phyloP scores from a whole-genome alignment of 305 asterid genomes.

The Galium porrigens region DNA sequence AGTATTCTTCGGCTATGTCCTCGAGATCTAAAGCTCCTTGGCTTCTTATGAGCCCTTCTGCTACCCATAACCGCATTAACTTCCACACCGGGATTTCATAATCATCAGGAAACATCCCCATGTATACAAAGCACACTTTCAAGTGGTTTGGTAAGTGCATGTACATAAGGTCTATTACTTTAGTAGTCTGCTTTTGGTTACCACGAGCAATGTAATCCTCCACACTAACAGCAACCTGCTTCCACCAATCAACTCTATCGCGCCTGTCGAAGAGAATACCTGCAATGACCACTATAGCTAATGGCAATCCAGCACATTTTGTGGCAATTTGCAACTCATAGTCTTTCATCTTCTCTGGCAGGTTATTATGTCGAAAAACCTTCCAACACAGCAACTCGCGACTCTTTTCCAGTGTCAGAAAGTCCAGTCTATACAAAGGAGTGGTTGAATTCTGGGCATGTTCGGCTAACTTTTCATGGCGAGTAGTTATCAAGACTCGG shows the following conservation, averaged over 20 bases:
- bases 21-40: background rate
- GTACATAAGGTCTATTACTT: conserved; percentile 2
- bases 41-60: conserved; percentile 2
- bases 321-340: background rate
- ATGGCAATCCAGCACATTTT: conserved; percentile 5
- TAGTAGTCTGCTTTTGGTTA: background rate
- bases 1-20: background rate
- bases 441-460: background rate
- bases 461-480: background rate
- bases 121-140: conserved; percentile 1
- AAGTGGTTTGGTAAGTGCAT: conserved; percentile 1
- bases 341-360: background rate
- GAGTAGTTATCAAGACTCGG: background rate
- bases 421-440: background rate
- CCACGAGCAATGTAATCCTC: background rate
- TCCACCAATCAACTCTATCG: background rate
- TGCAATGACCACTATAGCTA: conserved; percentile 3
- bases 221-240: background rate
- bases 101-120: conserved; percentile 3
- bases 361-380: background rate
- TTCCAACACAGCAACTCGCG: background rate
- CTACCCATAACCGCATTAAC: background rate
- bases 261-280: background rate
- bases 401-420: conserved; percentile 3
- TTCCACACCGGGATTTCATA: conserved; percentile 6